Evolutionary conservation across 495 filamentous ascomycete genomes (phyloP).

Genomic region (Annulohypoxylon moriforme): DNA sequence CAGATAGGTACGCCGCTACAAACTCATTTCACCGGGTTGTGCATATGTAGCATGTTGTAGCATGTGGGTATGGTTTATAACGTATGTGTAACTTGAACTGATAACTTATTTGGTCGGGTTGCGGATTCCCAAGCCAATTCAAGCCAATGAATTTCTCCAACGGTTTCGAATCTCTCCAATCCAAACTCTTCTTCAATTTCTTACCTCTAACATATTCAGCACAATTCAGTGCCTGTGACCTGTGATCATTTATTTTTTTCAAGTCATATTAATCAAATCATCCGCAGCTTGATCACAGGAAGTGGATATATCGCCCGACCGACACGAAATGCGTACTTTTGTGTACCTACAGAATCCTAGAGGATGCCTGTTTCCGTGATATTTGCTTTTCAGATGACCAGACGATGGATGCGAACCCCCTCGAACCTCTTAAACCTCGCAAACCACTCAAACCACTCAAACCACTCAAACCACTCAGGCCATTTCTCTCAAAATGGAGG

Average conservation of each 20-base stretch:
- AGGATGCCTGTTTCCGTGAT: slow-evolving; percentile 28
- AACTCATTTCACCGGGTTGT: slow-evolving; percentile 13
- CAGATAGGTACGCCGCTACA: slow-evolving; percentile 22
- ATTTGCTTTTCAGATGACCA: slow-evolving; percentile 17
- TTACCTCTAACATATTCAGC: not conserved
- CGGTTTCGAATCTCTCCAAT: not conserved
- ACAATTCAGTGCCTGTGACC: not conserved
- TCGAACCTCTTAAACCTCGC: not conserved
- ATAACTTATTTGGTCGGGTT: not conserved
- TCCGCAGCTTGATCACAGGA: slow-evolving; percentile 32
- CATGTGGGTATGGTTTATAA: not conserved
- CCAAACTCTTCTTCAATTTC: not conserved
- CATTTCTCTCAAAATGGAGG: slow-evolving; percentile 17
- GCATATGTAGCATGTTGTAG: slow-evolving; percentile 10
- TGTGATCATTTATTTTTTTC: not conserved
- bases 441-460: not conserved
- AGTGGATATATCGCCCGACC: slow-evolving; percentile 19
- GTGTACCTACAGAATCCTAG: slow-evolving; percentile 10
- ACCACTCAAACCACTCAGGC: slow-evolving; percentile 16
- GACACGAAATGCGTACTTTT: not conserved
- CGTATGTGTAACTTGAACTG: not conserved
- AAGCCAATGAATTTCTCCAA: slow-evolving; percentile 13
- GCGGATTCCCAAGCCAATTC: not conserved
- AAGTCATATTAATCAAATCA: slow-evolving; percentile 8
- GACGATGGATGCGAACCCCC: not conserved